Evolutionary conservation across 352 stramenopile genomes (phyloP).

Genomic region (Pythium biforme): DNA sequence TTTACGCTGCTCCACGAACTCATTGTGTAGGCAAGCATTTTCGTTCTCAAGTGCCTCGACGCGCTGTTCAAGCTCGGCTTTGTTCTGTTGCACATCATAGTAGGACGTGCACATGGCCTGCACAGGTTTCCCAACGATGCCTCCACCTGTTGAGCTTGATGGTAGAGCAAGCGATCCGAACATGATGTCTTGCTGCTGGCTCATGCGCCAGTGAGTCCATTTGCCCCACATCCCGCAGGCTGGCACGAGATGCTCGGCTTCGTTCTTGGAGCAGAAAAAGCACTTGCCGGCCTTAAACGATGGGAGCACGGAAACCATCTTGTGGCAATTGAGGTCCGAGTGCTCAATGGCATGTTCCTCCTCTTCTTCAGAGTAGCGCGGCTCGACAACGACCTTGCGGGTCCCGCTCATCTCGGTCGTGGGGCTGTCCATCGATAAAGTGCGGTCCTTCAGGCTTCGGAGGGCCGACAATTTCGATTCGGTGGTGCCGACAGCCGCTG

Average conservation of each 20-base stretch:
- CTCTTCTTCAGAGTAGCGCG: background rate
- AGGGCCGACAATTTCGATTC: background rate
- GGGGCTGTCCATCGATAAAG: background rate
- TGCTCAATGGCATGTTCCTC: background rate
- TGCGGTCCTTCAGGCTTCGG: background rate
- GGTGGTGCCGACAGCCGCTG: background rate
- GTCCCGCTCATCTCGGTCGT: background rate
- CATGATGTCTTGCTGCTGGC: constrained; percentile 53
- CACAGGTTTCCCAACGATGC: constrained; percentile 33
- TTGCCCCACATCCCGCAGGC: constrained; percentile 83
- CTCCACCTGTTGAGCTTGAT: background rate
- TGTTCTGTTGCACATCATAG: constrained; percentile 77
- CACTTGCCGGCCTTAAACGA: constrained; percentile 82
- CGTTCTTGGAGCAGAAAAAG: constrained; percentile 86
- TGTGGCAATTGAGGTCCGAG: constrained; percentile 10
- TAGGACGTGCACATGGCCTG: constrained; percentile 84
- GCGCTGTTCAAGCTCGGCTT: constrained; percentile 46
- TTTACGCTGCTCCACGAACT: constrained; percentile 25
- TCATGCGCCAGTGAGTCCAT: constrained; percentile 85
- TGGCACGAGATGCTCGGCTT: constrained; percentile 76
- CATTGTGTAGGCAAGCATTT: constrained; percentile 30
- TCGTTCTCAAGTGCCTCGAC: constrained; percentile 34
- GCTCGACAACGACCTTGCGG: constrained; percentile 14
- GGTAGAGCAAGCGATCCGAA: constrained; percentile 24
- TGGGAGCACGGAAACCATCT: constrained; percentile 73